Base-by-base conservation (phyloP, 1,284 basidiomycete genomes). In the Flammula alnicola region DNA sequence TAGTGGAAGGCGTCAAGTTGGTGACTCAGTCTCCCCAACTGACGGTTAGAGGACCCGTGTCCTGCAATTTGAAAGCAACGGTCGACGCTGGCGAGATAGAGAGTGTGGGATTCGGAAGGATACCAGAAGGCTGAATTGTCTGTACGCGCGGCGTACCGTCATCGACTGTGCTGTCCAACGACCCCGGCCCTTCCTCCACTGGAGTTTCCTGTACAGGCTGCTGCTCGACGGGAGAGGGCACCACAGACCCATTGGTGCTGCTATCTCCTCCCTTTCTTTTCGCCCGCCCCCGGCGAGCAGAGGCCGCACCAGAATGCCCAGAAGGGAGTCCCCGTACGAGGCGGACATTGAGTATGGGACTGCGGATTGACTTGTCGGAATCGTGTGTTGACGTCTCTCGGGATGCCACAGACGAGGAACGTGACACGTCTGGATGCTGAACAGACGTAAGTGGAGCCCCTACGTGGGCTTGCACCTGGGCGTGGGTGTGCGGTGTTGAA, bases 11-110 rank as follows among this genome's bases (percentile, higher is more conserved):
- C n/a, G n/a, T n/a, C n/a, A n/a, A n/a, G n/a, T n/a, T n/a, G n/a
- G n/a, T n/a, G n/a, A n/a, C n/a, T 48, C 25, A 48, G 19, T 48
- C 47, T 4, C 48, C 48, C 48, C 48, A 49, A n/a, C 48, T 49
- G 4, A 41, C 39, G 12, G 44, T 46, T 25, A 51, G 30, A 4
- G 49, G 44, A 4, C 49, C 49, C 14, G 38, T 30, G 49, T 51
- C 39, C 14, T 41, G 27, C 14, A 51, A 17, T 14, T 25, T 33
- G 20, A 49, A 44, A 5, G 3, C 26, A 12, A 14, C 20, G n/a
- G 23, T 29, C 3, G 48, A 49, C 12, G 48, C 48, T 20, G 41
- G 48, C 35, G 48, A 49, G 12, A 39, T 35, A 11, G 45, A 47
- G 10, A 12, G 5, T 22, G 16, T 29, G 14, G 10, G 29, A 23